phyloP scores from a whole-genome alignment of 2,329 filamentous ascomycete genomes.

The Aspergillus amoenus region DNA sequence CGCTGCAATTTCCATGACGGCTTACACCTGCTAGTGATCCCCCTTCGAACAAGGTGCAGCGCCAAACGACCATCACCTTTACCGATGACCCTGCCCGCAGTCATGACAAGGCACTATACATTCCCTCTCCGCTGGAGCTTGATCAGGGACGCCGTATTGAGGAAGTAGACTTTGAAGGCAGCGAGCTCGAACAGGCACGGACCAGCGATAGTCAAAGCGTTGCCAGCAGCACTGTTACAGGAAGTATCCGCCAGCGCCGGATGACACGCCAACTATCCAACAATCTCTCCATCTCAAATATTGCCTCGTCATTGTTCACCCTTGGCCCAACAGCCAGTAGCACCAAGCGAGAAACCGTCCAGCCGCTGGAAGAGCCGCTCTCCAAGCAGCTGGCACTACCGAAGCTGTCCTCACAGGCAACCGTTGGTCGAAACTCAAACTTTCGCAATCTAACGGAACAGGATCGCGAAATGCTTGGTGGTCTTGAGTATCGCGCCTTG shows the following conservation, averaged over 20 bases:
- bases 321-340: no score
- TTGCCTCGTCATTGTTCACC: no score
- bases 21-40: not conserved
- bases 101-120: conserved; percentile 23
- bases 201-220: no score
- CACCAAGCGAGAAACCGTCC: no score
- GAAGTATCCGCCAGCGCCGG: no score
- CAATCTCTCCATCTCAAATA: no score
- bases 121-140: conserved; percentile 24
- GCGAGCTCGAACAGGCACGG: no score
- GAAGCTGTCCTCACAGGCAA: conserved; percentile 44
- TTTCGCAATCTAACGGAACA: conserved; percentile 46
- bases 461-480: conserved; percentile 49
- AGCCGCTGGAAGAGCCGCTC: conserved; percentile 1
- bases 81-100: no score
- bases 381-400: conserved; percentile 35
- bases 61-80: conserved; percentile 1
- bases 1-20: not conserved
- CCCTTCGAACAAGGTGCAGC: conserved; percentile 9
- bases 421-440: conserved; percentile 48
- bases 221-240: no score
- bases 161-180: no score
- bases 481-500: conserved; percentile 53
- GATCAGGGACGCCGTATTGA: conserved; percentile 3
- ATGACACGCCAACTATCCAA: no score